Base-by-base conservation (phyloP, 2,329 filamentous ascomycete species). In the Magnaporthiopsis rhizophila region DNA sequence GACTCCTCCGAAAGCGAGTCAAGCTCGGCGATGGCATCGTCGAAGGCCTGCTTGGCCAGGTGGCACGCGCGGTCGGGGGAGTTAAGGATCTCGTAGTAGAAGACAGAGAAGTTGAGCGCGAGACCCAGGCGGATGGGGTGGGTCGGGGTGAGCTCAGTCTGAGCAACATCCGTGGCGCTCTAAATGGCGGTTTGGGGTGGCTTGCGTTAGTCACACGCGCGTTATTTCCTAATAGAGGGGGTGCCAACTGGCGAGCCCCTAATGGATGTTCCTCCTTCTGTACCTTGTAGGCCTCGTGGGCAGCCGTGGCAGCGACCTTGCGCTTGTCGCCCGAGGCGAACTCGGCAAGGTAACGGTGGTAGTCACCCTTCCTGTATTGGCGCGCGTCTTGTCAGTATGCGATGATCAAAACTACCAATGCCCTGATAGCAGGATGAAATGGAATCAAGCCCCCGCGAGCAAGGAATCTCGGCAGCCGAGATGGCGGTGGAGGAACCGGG, bases 31-130 rank as follows among this genome's bases (percentile, higher is more conserved):
- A 97, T 97, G 71, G 94, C 94, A 80, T 98, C 94, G 75, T 96
- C 92, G 75, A 96, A 96, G 66, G 91, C 91, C 79, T 94, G 91
- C 87, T 96, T 96, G 80, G 92, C 94, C 72, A 97, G 88, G 80
- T 97, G 93, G 89, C 94, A 97, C 76, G 93, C 94, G 83, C 96
- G 94, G 79, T 98, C 95, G 69, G 94, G 94, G 58, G 94, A 92
- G 86, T 98, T 99, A 75, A 98, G 86, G 78, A 98, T 99, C 88
- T 99, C 91, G 80, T 99, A 99, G 89, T 98, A 98, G 86, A 97
- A 98, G 75, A 97, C 93, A 70, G 93, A 97, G 86, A 96, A 96
- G 89, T 96, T 96, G 71, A 96, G 86, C 73, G 92, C 92, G 70
- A 96, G 87, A 77, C 92, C 92, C 69, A 96, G 89, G 75, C 92